phyloP scores from a whole-genome alignment of 805 yeast genomes.

The Ogataea corticis region DNA sequence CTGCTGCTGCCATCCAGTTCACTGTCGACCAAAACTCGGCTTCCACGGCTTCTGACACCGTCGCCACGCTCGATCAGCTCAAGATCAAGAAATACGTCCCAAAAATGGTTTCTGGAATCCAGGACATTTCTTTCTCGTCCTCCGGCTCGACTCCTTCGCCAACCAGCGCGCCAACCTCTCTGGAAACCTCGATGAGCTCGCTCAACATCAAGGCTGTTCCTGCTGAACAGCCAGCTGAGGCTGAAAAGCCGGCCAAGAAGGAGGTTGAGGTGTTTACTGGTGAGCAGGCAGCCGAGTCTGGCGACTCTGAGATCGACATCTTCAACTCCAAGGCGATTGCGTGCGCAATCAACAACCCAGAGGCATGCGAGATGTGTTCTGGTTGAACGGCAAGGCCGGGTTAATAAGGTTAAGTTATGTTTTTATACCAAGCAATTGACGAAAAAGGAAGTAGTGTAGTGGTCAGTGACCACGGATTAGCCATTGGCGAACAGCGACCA shows the following conservation, averaged over 20 bases:
- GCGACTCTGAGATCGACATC: slow-evolving; percentile 68
- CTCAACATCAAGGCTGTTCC: slow-evolving; percentile 37
- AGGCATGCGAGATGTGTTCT: slow-evolving; percentile 98
- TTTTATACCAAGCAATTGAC: background rate
- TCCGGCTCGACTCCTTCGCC: slow-evolving; percentile 47
- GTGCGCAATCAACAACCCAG: slow-evolving; percentile 96
- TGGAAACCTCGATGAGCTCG: slow-evolving; percentile 49
- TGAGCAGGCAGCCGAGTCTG: slow-evolving; percentile 21
- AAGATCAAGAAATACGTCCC: slow-evolving; percentile 38
- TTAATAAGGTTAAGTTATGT: background rate
- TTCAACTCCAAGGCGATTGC: slow-evolving; percentile 92
- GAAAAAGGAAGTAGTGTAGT: background rate
- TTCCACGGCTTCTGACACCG: slow-evolving; percentile 27
- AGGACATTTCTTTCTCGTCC: slow-evolving; percentile 30
- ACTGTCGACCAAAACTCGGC: slow-evolving; percentile 61
- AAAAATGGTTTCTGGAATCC: slow-evolving; percentile 29
- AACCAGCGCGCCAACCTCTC: slow-evolving; percentile 38
- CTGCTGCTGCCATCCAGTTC: slow-evolving; percentile 96
- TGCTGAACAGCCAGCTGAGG: slow-evolving; percentile 4
- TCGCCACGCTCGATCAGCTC: slow-evolving; percentile 32
- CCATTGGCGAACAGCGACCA: background rate
- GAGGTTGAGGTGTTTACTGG: slow-evolving; percentile 16
- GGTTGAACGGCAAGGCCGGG: slow-evolving; percentile 50
- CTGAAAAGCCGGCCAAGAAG: slow-evolving; percentile 14
- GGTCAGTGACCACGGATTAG: background rate